phyloP scores from a whole-genome alignment of 83 land plant species.

The Thuja plicata region DNA sequence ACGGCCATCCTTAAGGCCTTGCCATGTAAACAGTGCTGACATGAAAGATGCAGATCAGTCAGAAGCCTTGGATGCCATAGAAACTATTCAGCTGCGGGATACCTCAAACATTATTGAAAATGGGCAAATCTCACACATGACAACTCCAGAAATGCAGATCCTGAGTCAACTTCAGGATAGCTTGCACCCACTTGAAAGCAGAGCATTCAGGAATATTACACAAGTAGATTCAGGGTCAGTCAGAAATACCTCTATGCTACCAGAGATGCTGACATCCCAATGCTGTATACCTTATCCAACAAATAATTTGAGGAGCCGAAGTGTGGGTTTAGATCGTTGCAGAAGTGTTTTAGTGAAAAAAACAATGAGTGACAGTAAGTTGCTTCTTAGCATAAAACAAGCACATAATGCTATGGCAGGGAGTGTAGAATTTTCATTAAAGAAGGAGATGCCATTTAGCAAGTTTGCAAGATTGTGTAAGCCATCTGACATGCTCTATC shows the following conservation, averaged over 20 bases:
- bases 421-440: background rate
- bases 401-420: background rate
- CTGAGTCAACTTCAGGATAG: background rate
- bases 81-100: background rate
- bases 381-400: background rate
- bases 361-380: background rate
- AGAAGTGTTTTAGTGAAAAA: background rate
- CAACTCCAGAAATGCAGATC: background rate
- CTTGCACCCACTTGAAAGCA: background rate
- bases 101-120: background rate
- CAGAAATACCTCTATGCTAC: background rate
- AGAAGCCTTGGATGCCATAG: background rate
- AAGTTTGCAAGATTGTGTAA: background rate
- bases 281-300: background rate
- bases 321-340: background rate
- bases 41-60: background rate
- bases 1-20: background rate
- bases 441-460: background rate
- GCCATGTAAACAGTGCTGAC: background rate
- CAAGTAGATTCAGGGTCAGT: background rate
- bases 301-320: constrained; percentile 3
- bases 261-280: background rate
- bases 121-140: background rate
- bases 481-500: background rate
- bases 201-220: background rate